Evolutionary conservation across 192 early-diverging fungal species (phyloP).

Genomic region (Linnemannia hyalina): DNA sequence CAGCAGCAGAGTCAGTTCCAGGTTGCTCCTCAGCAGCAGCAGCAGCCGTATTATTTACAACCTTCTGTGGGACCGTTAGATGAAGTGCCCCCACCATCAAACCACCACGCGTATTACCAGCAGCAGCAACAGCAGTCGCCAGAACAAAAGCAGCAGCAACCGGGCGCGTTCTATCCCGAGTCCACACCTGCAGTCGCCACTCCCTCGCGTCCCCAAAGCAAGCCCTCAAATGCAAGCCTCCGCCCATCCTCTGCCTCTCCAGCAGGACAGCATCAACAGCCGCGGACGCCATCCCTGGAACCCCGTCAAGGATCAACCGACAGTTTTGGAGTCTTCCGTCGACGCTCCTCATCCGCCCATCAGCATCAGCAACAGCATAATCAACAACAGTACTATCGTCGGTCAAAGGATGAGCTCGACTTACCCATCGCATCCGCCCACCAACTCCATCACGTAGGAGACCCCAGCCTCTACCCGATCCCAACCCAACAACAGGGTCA

Average conservation of each 20-base stretch:
- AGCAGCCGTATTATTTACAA: slow-evolving; percentile 7
- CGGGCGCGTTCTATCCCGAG: background rate
- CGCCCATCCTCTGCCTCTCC: background rate
- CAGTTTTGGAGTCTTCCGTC: slow-evolving; percentile 48
- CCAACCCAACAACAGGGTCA: background rate
- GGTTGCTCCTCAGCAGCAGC: background rate
- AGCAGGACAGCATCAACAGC: background rate
- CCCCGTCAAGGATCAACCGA: slow-evolving; percentile 39
- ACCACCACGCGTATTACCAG: background rate
- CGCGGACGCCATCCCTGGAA: slow-evolving; percentile 2
- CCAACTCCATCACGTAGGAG: background rate
- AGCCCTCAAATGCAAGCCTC: background rate
- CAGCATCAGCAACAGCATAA: slow-evolving; percentile 4
- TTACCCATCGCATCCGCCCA: background rate
- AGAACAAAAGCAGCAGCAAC: background rate
- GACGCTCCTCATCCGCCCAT: slow-evolving; percentile 3
- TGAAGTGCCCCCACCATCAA: background rate
- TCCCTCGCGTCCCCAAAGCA: background rate
- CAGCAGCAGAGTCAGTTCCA: background rate
- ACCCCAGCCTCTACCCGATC: background rate
- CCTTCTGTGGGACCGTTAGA: slow-evolving; percentile 22
- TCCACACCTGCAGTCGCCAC: background rate
- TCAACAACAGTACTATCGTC: background rate
- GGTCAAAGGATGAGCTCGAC: background rate
- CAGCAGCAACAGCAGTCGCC: background rate